phyloP scores from a whole-genome alignment of 495 filamentous ascomycete genomes.

The Diplogelasinospora grovesii region DNA sequence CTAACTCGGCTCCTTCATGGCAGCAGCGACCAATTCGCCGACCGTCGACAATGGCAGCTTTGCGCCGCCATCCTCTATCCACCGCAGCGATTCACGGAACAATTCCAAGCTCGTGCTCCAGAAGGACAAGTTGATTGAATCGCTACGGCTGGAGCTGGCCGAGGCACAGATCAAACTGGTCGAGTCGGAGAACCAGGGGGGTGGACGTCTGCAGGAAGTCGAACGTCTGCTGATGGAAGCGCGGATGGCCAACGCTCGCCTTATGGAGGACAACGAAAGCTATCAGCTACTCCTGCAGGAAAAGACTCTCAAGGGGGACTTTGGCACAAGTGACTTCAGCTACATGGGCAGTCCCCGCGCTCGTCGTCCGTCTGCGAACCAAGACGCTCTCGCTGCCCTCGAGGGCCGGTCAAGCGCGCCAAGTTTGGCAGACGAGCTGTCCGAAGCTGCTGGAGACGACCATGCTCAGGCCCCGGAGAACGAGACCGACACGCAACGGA shows the following conservation, averaged over 20 bases:
- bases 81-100: conserved; percentile 75
- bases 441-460: conserved; percentile 48
- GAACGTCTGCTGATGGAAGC: conserved; percentile 84
- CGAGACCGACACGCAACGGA: conserved; percentile 53
- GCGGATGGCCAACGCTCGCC: conserved; percentile 84
- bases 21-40: conserved; percentile 49
- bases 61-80: conserved; percentile 75
- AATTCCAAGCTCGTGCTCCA: conserved; percentile 83
- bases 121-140: conserved; percentile 95
- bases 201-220: conserved; percentile 74
- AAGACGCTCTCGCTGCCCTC: conserved; percentile 49
- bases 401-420: conserved; percentile 45
- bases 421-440: conserved; percentile 85
- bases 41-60: conserved; percentile 64
- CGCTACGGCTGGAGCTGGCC: conserved; percentile 80
- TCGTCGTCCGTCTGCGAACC: conserved; percentile 45
- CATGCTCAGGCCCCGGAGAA: conserved; percentile 47
- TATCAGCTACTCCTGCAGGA: conserved; percentile 91
- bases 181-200: conserved; percentile 87
- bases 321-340: conserved; percentile 67
- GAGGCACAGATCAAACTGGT: conserved; percentile 94
- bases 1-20: conserved; percentile 12
- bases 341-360: no score
- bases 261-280: conserved; percentile 98
- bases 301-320: conserved; percentile 90